These are phyloP conservation scores for Inga oerstediana DNA, from an alignment of 306 rosid species.

Conservation along the genomic window DNA sequence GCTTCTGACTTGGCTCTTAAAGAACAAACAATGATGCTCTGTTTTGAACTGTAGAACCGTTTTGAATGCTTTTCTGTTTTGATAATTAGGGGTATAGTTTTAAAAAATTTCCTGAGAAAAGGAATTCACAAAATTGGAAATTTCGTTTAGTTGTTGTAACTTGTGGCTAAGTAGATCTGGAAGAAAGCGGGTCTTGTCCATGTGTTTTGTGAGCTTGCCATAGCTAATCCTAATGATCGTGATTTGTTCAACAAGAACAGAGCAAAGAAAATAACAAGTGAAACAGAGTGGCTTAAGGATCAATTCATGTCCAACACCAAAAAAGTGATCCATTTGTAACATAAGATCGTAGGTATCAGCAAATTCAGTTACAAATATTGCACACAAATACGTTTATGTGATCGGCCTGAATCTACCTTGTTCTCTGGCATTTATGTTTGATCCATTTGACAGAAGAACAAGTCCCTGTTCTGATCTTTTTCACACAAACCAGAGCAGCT, in stretches of 20 bases:
- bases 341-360: not conserved
- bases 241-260: not conserved
- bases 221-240: not conserved
- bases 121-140: not conserved
- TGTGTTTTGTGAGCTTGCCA: not conserved
- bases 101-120: not conserved
- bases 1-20: not conserved
- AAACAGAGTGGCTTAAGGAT: not conserved
- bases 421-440: conserved; percentile 71
- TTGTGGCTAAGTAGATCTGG: not conserved
- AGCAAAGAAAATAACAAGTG: not conserved
- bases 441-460: conserved; percentile 81
- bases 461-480: conserved; percentile 56
- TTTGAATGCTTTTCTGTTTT: not conserved
- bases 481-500: conserved; percentile 5
- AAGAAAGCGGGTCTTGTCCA: not conserved
- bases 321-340: not conserved
- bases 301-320: not conserved
- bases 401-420: conserved; percentile 45
- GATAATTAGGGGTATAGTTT: not conserved
- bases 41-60: not conserved
- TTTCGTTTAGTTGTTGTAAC: not conserved
- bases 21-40: not conserved
- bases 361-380: not conserved
- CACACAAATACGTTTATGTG: not conserved